Evolutionary conservation across 2,329 filamentous ascomycete species (phyloP).

Genomic region (Cladorrhinum sp.): DNA sequence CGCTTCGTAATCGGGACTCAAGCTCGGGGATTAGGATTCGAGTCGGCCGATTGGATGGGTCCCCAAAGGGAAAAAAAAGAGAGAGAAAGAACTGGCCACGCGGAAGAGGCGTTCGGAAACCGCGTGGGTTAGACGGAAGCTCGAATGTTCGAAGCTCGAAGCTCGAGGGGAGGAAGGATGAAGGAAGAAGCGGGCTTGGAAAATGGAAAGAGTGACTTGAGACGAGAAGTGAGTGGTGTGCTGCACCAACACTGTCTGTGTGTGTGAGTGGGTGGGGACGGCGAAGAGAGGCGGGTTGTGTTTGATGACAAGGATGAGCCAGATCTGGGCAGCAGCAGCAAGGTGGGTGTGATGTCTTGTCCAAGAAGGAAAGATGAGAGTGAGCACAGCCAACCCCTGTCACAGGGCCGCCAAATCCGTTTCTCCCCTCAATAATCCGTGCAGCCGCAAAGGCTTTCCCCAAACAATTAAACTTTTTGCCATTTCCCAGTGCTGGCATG

Average conservation of each 20-base stretch:
- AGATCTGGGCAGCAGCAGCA: not conserved
- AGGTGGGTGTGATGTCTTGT: not conserved
- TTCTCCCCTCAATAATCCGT: not conserved
- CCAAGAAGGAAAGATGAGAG: not conserved
- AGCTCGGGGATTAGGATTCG: not conserved
- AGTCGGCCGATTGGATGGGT: constrained; percentile 6
- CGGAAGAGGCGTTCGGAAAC: constrained; percentile 1
- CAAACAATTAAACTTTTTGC: not conserved
- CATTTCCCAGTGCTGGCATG: not conserved
- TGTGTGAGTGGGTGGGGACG: constrained; percentile 4
- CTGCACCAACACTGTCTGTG: not conserved
- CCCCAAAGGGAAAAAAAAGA: not conserved
- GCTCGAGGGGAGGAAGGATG: constrained; percentile 5
- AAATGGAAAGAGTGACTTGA: not conserved
- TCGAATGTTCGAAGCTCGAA: constrained; percentile 1
- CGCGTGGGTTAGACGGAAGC: not conserved
- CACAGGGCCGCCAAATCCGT: not conserved
- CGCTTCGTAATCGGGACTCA: not conserved
- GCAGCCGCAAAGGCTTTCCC: not conserved
- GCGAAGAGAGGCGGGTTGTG: constrained; percentile 10
- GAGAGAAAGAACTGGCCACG: not conserved
- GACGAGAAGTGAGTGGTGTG: not conserved
- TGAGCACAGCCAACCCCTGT: not conserved
- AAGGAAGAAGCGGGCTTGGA: constrained; percentile 9
- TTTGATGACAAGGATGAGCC: constrained; percentile 11